Evolutionary conservation across 495 filamentous ascomycete species (phyloP), one percentile per base, ranked within the genome.

Genomic region (Amphirosellinia nigrospora): DNA sequence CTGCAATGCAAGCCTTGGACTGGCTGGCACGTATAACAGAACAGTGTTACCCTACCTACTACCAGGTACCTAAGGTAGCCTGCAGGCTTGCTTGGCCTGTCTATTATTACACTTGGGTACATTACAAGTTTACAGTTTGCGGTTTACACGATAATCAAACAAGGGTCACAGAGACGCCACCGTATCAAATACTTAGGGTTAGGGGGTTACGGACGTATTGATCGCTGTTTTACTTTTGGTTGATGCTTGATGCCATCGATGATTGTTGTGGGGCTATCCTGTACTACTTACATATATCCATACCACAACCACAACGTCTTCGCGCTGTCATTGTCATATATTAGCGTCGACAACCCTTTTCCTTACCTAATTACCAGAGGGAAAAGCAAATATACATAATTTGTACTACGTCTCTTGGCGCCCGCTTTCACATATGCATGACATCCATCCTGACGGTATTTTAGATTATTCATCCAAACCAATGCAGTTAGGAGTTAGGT

Each of bases 181-280:
- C 30, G 10, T n/a, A 56, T 7, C 13, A n/a, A n/a, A n/a, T 55
- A 15, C 10, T 36, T n/a, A 26, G 58, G 58, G 11, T 45, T 21
- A 63, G 46, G 45, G 21, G 41, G 19, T n/a, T 41, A 52, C 34
- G 63, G 21, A 28, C 34, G 46, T 65, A 53, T 23, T 28, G 61
- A 46, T 53, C 63, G 46, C 63, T 53, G 63, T 53, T 48, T 65
- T 34, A 48, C 28, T 19, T 53, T 53, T 32, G n/a, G 61, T 43
- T 36, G 13, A 21, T 36, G 7, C 34, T 36, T 36, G 8, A 23
- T 62, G 10, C 39, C 34, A 34, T 34, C 28, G 64, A 66, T 32
- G 63, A 36, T 48, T 55, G 63, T 30, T 66, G 34, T 66, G 38
- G 64, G 46, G 23, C 32, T 19, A 6, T 3, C 26, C 32, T 55